Evolutionary conservation across 1,284 basidiomycete genomes (phyloP), one percentile per base, ranked within the genome.

Genomic region (Papiliotrema flavescens): DNA sequence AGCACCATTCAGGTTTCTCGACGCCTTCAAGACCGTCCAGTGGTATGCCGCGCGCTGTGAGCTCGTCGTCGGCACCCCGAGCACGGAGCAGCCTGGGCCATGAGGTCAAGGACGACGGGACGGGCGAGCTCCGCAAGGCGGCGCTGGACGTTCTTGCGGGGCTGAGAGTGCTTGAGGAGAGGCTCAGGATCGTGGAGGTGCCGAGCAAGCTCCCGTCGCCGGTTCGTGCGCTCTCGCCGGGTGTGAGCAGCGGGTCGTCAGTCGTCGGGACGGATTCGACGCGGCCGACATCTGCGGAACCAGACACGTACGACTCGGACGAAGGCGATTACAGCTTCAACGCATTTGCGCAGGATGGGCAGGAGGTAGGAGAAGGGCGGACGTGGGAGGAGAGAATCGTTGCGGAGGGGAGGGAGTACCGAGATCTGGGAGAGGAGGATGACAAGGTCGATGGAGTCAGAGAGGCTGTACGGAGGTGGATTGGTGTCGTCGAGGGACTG

Each of bases 311-410:
- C 19, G 43, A 42, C 15, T 51, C 63, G 11, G 74, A 75, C 9
- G 66, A 71, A 32, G 72, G 74, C 17, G 69, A 74, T 37, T 73
- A 66, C 56, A 72, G 66, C 54, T 57, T 76, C 42, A 76, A 71
- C 54, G 64, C 56, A 3, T 47, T 66, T 2, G 68, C 64, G 7
- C 61, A 58, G 32, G 60, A 62, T 1, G 59, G 63, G 34, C 53
- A 60, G 24, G 43, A 28, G 8, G 51, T 41, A 54, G 14, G 51
- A 54, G 14, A 51, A 60, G 26, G 61, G 63, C 13, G 34, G 37
- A 65, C 69, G 7, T 77, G 75, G 75, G 74, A 77, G 51, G 74
- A 76, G 49, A 55, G 70, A n/a, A 61, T 77, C 32, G 52, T 63
- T 2, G 19, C 48, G 2, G 73, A 75, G 47, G 53, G 49, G 14